A percentile compares a stretch with the other conserved stretches of the same genome.
Evolutionary conservation across 169 alveolate genomes (phyloP).

Genomic region (Plasmodium cynomolgi): DNA sequence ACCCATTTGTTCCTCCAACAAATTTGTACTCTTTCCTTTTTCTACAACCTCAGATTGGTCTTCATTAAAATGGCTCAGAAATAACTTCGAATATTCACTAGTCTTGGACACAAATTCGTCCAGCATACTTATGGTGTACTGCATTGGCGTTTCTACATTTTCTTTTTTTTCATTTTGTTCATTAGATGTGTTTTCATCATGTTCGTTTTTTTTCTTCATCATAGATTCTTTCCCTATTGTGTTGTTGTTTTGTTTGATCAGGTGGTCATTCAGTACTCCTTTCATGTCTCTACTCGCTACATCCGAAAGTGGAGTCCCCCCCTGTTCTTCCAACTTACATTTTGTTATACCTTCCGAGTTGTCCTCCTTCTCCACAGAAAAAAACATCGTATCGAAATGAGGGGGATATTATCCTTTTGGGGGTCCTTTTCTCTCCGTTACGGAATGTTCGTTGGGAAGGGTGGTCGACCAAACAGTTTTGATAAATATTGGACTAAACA

Average conservation of each 20-base stretch:
- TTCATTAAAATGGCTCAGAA: conserved; percentile 1
- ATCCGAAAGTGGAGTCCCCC: not conserved
- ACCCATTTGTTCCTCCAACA: not conserved
- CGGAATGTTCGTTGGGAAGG: not conserved
- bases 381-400: conserved; percentile 17
- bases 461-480: not conserved
- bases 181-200: not conserved
- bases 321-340: conserved; percentile 1
- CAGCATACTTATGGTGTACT: not conserved
- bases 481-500: not conserved
- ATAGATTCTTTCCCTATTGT: not conserved
- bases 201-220: not conserved
- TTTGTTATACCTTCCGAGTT: not conserved
- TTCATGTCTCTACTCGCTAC: conserved; percentile 18
- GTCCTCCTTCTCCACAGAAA: not conserved
- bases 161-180: not conserved
- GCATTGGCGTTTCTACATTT: not conserved
- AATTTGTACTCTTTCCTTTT: not conserved
- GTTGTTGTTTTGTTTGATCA: not conserved
- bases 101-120: conserved; percentile 7
- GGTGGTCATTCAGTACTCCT: conserved; percentile 26
- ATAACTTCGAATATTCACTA: conserved; percentile 2
- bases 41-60: not conserved
- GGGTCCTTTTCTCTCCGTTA: not conserved
- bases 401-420: not conserved